Evolutionary conservation across 768 basidiomycete species (phyloP).

Genomic region (Psilocybe sp.): DNA sequence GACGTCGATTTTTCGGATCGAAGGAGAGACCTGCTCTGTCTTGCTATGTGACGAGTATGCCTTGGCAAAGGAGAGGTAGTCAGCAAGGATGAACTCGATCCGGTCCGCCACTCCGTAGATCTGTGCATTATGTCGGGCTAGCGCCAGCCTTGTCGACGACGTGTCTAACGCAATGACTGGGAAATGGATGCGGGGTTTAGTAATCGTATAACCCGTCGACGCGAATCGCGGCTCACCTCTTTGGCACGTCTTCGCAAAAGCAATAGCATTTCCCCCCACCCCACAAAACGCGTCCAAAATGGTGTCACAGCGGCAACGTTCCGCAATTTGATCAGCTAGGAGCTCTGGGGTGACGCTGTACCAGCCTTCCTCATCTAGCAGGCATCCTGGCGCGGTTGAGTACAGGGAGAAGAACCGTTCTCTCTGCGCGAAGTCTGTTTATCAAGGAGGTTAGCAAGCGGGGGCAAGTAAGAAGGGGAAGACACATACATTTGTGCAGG

Average conservation of each 20-base stretch:
- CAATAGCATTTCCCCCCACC: slow-evolving; percentile 96
- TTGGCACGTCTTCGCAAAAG: slow-evolving; percentile 95
- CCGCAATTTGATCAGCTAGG: slow-evolving; percentile 91
- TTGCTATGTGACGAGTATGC: slow-evolving; percentile 34
- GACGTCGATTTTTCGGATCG: slow-evolving; percentile 68
- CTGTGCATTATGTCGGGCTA: slow-evolving; percentile 90
- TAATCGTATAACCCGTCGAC: neutral
- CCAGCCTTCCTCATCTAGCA: slow-evolving; percentile 97
- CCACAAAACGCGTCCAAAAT: slow-evolving; percentile 96
- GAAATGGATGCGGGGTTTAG: neutral
- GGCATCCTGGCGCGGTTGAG: slow-evolving; percentile 64
- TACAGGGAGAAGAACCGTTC: slow-evolving; percentile 80
- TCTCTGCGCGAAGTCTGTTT: slow-evolving; percentile 82
- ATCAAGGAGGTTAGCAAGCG: slow-evolving; percentile 1
- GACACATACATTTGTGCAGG: slow-evolving; percentile 76
- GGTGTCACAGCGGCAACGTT: slow-evolving; percentile 82
- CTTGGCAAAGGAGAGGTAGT: slow-evolving; percentile 79
- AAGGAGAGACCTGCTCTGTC: slow-evolving; percentile 4
- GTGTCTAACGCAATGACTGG: slow-evolving; percentile 93
- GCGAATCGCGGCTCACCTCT: slow-evolving; percentile 55
- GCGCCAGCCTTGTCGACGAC: slow-evolving; percentile 77
- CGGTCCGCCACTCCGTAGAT: slow-evolving; percentile 94
- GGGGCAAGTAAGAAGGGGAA: neutral
- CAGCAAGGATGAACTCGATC: slow-evolving; percentile 89
- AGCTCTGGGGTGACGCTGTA: slow-evolving; percentile 93